Base-by-base conservation (phyloP, 1,284 basidiomycete species). In the Trichosporon sp. region DNA sequence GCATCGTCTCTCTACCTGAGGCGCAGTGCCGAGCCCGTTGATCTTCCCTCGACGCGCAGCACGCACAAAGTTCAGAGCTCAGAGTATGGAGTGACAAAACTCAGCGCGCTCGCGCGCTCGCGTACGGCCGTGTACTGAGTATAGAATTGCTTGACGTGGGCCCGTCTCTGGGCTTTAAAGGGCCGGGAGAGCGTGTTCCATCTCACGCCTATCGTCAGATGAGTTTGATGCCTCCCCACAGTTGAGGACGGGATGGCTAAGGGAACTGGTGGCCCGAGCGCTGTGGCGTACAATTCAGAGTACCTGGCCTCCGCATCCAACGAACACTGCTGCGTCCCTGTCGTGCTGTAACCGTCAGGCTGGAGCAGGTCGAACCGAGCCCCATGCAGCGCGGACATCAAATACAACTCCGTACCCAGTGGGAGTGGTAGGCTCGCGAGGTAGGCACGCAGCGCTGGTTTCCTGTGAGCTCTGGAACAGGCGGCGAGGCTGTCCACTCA, bases 221-320 rank as follows among this genome's bases (percentile, higher is more conserved):
- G 47, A 51, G 47, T 51, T 21, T 25, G 47, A 51, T 25, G 21
- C 47, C 5, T 13, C 47, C 56, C 7, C 15, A 31, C 11, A 32
- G 56, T 3, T 7, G 32, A 58, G 11, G 56, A 23, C 56, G 56
- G 56, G 29, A 60, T 18, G 56, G 9, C 27, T 6, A n/a, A 31
- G 56, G 56, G 27, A 60, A 6, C 11, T 11, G 15, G 18, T 60
- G 56, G 56, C 56, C 56, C 56, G 56, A 60, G 56, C 56, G 29
- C 56, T 31, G 56, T 60, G 56, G 56, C 56, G 56, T 15, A 18
- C 29, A 60, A 60, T 60, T 60, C 56, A 60, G 27, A 31, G 56
- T 60, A n/a, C 56, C 56, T 60, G 21, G 6, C 47, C 21, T 23
- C 47, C 47, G 12, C 47, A 51, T 23, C 47, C 47, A 51, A 7